Percentiles rank a stretch among this genome's conserved stretches.
phyloP scores from a whole-genome alignment of 1,284 basidiomycete species.

The Earliella scabrosa region DNA sequence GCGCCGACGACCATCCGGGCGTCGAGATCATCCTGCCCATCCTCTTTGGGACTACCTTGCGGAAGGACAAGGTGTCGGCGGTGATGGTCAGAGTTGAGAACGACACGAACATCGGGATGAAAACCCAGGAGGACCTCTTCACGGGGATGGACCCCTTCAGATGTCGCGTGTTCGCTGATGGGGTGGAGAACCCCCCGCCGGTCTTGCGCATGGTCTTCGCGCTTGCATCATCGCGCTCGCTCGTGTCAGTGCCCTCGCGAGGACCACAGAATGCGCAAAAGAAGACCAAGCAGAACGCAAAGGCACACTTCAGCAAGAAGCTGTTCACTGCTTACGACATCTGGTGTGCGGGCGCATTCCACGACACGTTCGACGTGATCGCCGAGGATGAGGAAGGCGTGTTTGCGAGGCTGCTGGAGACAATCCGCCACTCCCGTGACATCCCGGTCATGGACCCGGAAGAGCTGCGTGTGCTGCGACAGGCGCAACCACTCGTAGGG shows the following conservation, averaged over 20 bases:
- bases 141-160: constrained; percentile 3
- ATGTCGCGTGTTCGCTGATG: constrained; percentile 4
- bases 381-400: no score
- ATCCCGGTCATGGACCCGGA: no score
- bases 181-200: constrained; percentile 2
- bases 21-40: constrained; percentile 28
- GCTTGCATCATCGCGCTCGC: background rate
- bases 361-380: background rate
- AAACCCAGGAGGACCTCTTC: background rate
- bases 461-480: no score
- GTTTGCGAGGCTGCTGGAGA: no score
- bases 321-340: background rate
- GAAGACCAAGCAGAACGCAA: no score
- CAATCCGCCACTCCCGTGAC: no score
- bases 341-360: background rate
- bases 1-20: constrained; percentile 25
- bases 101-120: constrained; percentile 9
- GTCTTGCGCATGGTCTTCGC: constrained; percentile 9
- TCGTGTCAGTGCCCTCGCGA: background rate
- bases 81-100: constrained; percentile 35
- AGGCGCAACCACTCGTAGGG: no score
- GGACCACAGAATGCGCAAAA: no score
- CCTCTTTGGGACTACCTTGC: background rate
- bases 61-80: constrained; percentile 22
- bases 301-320: background rate